phyloP scores from a whole-genome alignment of 2,329 filamentous ascomycete species.

The Stachybotrys echinatus region DNA sequence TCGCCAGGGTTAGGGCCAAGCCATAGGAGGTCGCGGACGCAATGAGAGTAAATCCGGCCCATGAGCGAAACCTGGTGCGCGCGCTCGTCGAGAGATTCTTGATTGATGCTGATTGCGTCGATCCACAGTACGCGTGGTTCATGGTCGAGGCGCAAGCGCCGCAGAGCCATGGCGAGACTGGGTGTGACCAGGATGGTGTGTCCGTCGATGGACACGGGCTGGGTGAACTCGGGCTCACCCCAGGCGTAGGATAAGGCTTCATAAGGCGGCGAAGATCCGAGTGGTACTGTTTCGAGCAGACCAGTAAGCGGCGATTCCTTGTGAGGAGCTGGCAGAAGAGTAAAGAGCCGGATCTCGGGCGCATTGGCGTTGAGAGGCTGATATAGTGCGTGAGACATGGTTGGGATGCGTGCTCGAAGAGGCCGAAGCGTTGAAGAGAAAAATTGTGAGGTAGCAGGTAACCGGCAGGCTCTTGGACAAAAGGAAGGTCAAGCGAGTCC shows the following conservation, averaged over 20 bases:
- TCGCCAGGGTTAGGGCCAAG: not conserved
- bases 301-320: not conserved
- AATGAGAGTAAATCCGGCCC: not conserved
- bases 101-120: not conserved
- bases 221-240: not conserved
- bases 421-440: too few species aligned
- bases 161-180: not conserved
- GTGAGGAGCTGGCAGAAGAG: not conserved
- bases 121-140: not conserved
- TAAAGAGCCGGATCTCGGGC: not conserved
- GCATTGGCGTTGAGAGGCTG: not conserved
- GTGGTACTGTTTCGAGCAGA: not conserved
- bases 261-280: not conserved
- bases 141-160: not conserved
- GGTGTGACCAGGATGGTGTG: not conserved
- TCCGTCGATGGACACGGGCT: not conserved
- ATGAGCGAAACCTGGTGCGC: not conserved
- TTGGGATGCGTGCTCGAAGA: too few species aligned
- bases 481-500: too few species aligned
- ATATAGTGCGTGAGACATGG: too few species aligned
- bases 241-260: slow-evolving; percentile 1
- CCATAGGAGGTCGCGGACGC: not conserved
- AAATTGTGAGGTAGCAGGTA: too few species aligned
- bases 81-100: not conserved
- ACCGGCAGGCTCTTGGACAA: too few species aligned